phyloP scores from a whole-genome alignment of 192 early-diverging fungal species.

The Podila epicladia region DNA sequence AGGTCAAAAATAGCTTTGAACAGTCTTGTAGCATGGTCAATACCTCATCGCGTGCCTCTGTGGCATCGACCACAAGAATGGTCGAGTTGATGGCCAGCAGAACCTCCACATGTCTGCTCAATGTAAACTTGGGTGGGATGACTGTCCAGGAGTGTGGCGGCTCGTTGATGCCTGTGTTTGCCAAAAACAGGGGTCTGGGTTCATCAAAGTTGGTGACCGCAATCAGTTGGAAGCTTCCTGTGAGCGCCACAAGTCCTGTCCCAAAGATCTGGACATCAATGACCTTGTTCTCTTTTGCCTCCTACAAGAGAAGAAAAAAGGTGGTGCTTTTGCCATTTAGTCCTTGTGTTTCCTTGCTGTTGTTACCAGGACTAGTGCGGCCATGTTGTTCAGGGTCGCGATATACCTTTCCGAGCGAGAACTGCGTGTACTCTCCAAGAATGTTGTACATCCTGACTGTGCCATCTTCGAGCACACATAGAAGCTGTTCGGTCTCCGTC shows the following conservation, averaged over 20 bases:
- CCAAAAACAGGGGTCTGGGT: slow-evolving; percentile 81
- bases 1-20: neutral
- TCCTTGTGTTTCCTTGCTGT: too few relatives aligned
- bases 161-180: slow-evolving; percentile 72
- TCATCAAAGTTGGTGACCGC: slow-evolving; percentile 87
- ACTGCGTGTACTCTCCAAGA: slow-evolving; percentile 82
- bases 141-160: slow-evolving; percentile 88
- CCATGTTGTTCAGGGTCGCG: neutral
- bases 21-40: neutral
- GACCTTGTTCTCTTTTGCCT: slow-evolving; percentile 83
- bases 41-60: slow-evolving; percentile 84
- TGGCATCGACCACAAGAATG: slow-evolving; percentile 84
- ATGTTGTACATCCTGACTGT: slow-evolving; percentile 83
- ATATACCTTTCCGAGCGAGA: slow-evolving; percentile 79
- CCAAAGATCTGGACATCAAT: slow-evolving; percentile 91
- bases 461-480: slow-evolving; percentile 90
- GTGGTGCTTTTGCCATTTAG: neutral
- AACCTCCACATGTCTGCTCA: slow-evolving; percentile 92
- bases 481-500: slow-evolving; percentile 87
- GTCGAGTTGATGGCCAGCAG: slow-evolving; percentile 80
- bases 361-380: neutral
- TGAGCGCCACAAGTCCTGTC: slow-evolving; percentile 93
- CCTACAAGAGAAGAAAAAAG: slow-evolving; percentile 49
- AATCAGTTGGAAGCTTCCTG: slow-evolving; percentile 81
- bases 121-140: slow-evolving; percentile 85